These are phyloP conservation scores for Yamadazyma dendronema DNA, from an alignment of 1,139 yeast genomes.

Conservation along the genomic window DNA sequence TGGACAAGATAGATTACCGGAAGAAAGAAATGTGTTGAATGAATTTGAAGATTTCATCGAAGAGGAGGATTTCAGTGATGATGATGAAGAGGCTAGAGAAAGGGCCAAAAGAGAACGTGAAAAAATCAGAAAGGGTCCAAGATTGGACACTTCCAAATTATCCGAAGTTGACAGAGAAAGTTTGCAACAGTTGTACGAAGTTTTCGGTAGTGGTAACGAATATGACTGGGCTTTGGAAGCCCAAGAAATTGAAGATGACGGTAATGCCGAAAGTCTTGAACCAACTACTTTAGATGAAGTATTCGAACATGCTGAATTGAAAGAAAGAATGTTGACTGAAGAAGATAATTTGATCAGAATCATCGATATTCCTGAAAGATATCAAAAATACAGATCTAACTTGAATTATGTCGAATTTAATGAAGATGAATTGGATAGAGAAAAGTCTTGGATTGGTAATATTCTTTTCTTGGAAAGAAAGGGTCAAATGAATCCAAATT, in stretches of 20 bases:
- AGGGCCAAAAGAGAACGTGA: slow-evolving; percentile 38
- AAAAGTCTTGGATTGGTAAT: slow-evolving; percentile 76
- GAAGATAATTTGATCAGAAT: slow-evolving; percentile 86
- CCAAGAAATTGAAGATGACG: slow-evolving; percentile 68
- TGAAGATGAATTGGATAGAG: slow-evolving; percentile 65
- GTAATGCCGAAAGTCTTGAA: slow-evolving; percentile 51
- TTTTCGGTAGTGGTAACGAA: slow-evolving; percentile 96
- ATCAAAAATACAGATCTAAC: slow-evolving; percentile 67
- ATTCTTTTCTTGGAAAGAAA: slow-evolving; percentile 54
- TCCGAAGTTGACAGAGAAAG: slow-evolving; percentile 88
- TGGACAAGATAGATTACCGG: slow-evolving; percentile 51
- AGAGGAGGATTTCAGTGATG: slow-evolving; percentile 94
- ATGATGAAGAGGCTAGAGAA: slow-evolving; percentile 56
- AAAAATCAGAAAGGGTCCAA: slow-evolving; percentile 40
- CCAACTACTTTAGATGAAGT: slow-evolving; percentile 78
- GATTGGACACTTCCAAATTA: slow-evolving; percentile 56
- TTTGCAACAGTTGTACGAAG: slow-evolving; percentile 88
- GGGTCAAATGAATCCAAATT: slow-evolving; percentile 30
- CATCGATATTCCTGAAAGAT: slow-evolving; percentile 91
- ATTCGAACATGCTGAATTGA: slow-evolving; percentile 90
- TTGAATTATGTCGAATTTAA: slow-evolving; percentile 65
- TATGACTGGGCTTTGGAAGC: slow-evolving; percentile 98
- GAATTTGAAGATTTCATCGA: slow-evolving; percentile 97
- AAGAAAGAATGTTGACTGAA: slow-evolving; percentile 87
- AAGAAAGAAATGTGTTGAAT: slow-evolving; percentile 51